Evolutionary conservation across 345 rosid species (phyloP).

Genomic region (Aquilaria malaccensis): DNA sequence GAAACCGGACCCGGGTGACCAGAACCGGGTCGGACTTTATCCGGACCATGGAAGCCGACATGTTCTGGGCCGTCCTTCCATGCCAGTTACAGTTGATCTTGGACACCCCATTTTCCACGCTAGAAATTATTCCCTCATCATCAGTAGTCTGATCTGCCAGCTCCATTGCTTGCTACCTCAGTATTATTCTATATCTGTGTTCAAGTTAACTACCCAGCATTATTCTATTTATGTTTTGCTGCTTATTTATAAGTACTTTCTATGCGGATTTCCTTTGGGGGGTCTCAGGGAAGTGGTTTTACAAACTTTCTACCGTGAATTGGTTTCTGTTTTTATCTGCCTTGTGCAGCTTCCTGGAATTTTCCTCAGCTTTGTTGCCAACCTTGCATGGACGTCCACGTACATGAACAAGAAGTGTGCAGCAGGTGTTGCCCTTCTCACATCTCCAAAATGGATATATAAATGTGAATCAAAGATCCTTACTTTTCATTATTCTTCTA

Average conservation of each 20-base stretch:
- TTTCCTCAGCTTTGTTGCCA: conserved; percentile 28
- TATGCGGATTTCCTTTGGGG: neutral
- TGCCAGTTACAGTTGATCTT: conserved; percentile 11
- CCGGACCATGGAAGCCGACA: conserved; percentile 24
- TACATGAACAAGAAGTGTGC: conserved; percentile 3
- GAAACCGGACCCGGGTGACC: conserved; percentile 23
- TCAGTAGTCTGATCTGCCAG: conserved; percentile 4
- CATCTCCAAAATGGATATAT: no score
- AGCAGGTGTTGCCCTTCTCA: neutral
- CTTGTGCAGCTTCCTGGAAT: conserved; percentile 43
- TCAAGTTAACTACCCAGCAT: neutral
- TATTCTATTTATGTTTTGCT: neutral
- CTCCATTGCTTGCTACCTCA: conserved; percentile 13
- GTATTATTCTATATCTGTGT: no score
- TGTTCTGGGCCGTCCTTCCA: conserved; percentile 21
- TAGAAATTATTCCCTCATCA: neutral
- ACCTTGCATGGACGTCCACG: conserved; percentile 32
- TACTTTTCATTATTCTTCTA: no score
- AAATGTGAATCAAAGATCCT: no score
- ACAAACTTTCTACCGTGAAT: no score
- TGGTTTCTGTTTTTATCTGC: neutral
- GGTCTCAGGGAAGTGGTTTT: no score
- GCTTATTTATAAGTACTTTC: neutral
- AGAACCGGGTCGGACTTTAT: conserved; percentile 35
- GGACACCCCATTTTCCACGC: conserved; percentile 26